Percentiles rank a stretch among this genome's conserved stretches.
phyloP scores from a whole-genome alignment of 2,329 filamentous ascomycete species.

The Pseudogymnoascus sp. region DNA sequence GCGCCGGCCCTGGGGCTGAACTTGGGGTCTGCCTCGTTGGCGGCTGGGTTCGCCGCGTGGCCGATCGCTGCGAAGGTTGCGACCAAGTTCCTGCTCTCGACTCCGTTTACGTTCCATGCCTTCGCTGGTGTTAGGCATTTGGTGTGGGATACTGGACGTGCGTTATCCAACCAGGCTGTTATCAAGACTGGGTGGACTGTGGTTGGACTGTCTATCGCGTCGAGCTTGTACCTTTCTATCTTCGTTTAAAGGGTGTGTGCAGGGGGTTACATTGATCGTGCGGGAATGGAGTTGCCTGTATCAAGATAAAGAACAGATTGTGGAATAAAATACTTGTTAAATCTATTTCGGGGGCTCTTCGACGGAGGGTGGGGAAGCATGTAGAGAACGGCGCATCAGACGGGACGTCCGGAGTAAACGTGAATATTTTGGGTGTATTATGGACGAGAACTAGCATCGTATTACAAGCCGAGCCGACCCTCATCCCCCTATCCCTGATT shows the following conservation, averaged over 20 bases:
- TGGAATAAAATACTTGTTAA: slow-evolving; percentile 5
- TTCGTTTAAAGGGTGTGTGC: slow-evolving; percentile 16
- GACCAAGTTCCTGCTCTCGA: slow-evolving; percentile 49
- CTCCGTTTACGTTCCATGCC: slow-evolving; percentile 60
- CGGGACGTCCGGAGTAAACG: neutral
- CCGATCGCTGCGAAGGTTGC: slow-evolving; percentile 49
- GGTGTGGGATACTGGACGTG: slow-evolving; percentile 57
- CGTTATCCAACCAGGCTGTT: slow-evolving; percentile 56
- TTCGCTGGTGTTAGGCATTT: slow-evolving; percentile 66
- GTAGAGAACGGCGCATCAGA: neutral
- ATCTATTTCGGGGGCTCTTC: neutral
- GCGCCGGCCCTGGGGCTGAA: slow-evolving; percentile 59
- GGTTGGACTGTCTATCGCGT: slow-evolving; percentile 45
- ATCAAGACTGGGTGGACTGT: slow-evolving; percentile 57
- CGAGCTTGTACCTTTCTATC: slow-evolving; percentile 30
- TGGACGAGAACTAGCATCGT: neutral
- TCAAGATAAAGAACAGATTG: slow-evolving; percentile 9
- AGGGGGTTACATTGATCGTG: neutral
- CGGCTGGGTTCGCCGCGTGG: slow-evolving; percentile 54
- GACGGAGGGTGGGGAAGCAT: neutral
- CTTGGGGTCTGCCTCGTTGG: slow-evolving; percentile 54
- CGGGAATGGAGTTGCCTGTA: slow-evolving; percentile 8
- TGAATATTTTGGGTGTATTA: neutral
- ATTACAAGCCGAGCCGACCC: neutral
- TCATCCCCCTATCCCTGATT: neutral